Percentiles rank a stretch among this genome's conserved stretches.
These are phyloP conservation scores for Didymella pinodella DNA, from an alignment of 2,329 filamentous ascomycete genomes.

Conservation along the genomic window DNA sequence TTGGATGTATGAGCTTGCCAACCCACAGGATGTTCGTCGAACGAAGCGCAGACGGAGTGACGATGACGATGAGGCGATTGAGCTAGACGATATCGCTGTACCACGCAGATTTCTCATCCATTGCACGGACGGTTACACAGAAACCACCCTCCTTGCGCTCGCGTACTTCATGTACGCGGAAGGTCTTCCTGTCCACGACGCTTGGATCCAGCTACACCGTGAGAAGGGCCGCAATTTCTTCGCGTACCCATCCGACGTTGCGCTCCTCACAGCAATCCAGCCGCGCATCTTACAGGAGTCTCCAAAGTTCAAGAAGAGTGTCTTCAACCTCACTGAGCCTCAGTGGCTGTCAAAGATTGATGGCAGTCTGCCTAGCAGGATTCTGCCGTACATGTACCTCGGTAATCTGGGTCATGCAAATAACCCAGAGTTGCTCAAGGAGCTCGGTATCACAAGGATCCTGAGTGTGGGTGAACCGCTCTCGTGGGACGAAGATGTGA, in stretches of 20 bases:
- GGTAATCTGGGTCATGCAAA: constrained; percentile 94
- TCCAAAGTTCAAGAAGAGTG: constrained; percentile 61
- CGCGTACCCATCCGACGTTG: constrained; percentile 89
- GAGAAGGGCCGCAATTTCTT: constrained; percentile 91
- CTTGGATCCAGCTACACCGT: constrained; percentile 86
- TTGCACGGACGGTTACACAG: constrained; percentile 95
- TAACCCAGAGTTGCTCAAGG: constrained; percentile 81
- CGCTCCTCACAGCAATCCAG: constrained; percentile 78
- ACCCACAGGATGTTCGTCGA: constrained; percentile 61
- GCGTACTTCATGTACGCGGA: constrained; percentile 95
- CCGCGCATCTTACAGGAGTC: constrained; percentile 77
- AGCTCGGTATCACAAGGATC: constrained; percentile 84
- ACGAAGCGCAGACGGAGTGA: constrained; percentile 56
- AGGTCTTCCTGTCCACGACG: constrained; percentile 78
- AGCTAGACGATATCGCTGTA: constrained; percentile 55
- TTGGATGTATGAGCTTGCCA: constrained; percentile 87
- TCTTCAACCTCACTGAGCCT: constrained; percentile 69
- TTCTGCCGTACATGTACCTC: constrained; percentile 94
- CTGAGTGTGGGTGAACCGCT: constrained; percentile 91
- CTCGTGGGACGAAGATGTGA: constrained; percentile 76
- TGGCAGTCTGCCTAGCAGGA: constrained; percentile 86
- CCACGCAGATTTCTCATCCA: constrained; percentile 82
- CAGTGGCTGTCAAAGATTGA: constrained; percentile 84
- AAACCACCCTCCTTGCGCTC: constrained; percentile 86
- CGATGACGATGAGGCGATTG: constrained; percentile 62